Evolutionary conservation across 2,329 filamentous ascomycete species (phyloP).

Genomic region (Verticillium isaacii): DNA sequence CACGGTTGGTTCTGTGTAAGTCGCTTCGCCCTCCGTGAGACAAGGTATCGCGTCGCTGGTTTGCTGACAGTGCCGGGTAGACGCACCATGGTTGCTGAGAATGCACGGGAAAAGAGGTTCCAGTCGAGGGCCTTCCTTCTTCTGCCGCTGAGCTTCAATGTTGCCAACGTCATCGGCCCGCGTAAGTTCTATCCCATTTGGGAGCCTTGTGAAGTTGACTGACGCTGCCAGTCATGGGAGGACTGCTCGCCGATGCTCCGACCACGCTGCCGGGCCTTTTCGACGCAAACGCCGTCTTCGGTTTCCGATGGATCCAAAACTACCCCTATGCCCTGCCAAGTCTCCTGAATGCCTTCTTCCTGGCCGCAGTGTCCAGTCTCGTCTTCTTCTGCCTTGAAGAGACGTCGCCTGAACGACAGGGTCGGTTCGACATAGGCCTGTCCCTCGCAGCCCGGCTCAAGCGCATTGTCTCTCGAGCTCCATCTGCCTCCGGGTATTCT

Average conservation of each 20-base stretch:
- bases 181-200: slow-evolving; percentile 22
- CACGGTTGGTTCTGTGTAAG: slow-evolving; percentile 43
- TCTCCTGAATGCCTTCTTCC: slow-evolving; percentile 57
- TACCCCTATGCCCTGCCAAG: slow-evolving; percentile 70
- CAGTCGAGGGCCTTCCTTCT: slow-evolving; percentile 41
- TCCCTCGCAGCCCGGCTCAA: slow-evolving; percentile 27
- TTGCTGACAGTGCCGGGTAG: slow-evolving; percentile 14
- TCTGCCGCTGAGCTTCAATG: slow-evolving; percentile 40
- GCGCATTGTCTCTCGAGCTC: slow-evolving; percentile 13
- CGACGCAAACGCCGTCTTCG: slow-evolving; percentile 52
- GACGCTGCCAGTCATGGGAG: slow-evolving; percentile 46
- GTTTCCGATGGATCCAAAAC: slow-evolving; percentile 57
- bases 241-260: slow-evolving; percentile 62
- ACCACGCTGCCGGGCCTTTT: slow-evolving; percentile 59
- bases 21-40: slow-evolving; percentile 3
- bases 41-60: neutral
- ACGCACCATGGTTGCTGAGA: slow-evolving; percentile 43
- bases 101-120: slow-evolving; percentile 39
- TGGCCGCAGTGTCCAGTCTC: slow-evolving; percentile 47
- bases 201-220: neutral
- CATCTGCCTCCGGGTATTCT: neutral
- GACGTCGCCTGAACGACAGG: slow-evolving; percentile 41
- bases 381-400: slow-evolving; percentile 65
- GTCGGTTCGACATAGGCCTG: slow-evolving; percentile 41
- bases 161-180: slow-evolving; percentile 37